Percentiles rank a stretch among this genome's conserved stretches.
phyloP scores from a whole-genome alignment of 169 alveolate species.

The Eimeria necatrix region DNA sequence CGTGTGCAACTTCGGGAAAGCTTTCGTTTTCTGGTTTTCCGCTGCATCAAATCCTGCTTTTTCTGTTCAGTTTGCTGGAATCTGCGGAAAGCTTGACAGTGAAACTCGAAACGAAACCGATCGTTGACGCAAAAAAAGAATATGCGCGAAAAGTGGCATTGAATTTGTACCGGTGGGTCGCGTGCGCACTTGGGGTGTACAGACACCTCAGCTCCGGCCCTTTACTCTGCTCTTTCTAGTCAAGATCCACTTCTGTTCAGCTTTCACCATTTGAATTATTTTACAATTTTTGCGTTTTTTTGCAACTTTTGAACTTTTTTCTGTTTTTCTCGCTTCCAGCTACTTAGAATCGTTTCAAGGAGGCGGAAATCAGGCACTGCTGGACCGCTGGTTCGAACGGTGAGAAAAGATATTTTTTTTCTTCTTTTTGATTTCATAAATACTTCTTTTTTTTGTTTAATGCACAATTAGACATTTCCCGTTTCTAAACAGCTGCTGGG shows the following conservation, averaged over 20 bases:
- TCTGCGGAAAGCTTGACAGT: conserved; percentile 19
- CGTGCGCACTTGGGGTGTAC: not conserved
- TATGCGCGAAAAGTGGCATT: conserved; percentile 71
- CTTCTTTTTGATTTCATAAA: not conserved
- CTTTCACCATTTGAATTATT: not conserved
- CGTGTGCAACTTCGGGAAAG: not conserved
- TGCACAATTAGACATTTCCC: no score
- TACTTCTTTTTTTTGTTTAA: not conserved
- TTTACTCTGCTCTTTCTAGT: not conserved
- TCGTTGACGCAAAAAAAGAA: conserved; percentile 60
- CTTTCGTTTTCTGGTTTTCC: no score
- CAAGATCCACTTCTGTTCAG: not conserved
- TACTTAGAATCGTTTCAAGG: conserved; percentile 71
- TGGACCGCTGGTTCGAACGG: conserved; percentile 77
- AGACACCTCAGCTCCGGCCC: not conserved
- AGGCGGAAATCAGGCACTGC: conserved; percentile 57
- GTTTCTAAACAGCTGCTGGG: no score
- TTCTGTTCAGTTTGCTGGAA: conserved; percentile 30
- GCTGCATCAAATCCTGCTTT: not conserved
- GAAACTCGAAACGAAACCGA: conserved; percentile 55
- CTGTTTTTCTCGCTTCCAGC: conserved; percentile 21
- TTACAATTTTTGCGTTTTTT: not conserved
- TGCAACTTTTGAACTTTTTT: not conserved
- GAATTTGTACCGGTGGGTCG: conserved; percentile 54
- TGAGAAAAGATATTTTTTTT: not conserved